Base-by-base conservation (phyloP, 2,329 filamentous ascomycete species). In the Penicillium sp. region DNA sequence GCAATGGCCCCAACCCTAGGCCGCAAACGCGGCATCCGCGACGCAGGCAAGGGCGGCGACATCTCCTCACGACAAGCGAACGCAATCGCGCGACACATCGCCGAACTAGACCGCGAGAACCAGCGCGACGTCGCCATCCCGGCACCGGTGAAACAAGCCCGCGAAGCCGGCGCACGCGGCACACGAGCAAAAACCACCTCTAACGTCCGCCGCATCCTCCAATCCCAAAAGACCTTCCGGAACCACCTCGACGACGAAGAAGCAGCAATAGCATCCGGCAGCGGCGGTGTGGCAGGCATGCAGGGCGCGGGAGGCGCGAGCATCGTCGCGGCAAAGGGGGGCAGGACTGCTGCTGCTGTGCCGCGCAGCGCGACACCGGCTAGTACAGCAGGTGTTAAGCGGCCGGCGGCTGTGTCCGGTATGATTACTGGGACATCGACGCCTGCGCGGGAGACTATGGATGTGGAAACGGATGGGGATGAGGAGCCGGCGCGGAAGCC, bases 51-150 rank as follows among this genome's bases (percentile, higher is more conserved):
- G 29, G 75, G 77, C 60, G 83, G 85, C 63, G 90, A 95, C 66
- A 82, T 91, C 47, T 88, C 86, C 33, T 89, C 90, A n/a, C 84
- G 91, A 54, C 90, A 95, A 73, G 89, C 93, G 69, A 87, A 88
- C 43, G 93, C 91, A 64, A 84, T 93, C 51, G 82, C 90, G 56
- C 89, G 91, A 65, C 90, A 94, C 68, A 84, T 97, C 47, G 88
- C 90, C 60, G 88, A 90, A 41, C 82, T 99, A 37, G 90, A 95
- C 70, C 85, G 86, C 52, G 94, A 97, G 71, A 90, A 89, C 63
- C 83, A 88, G 68, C 81, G 83, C 58, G 90, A 93, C 64, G 85
- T 85, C 2, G 79, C 83, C n/a, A 91, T 95, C 51, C 80, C 88
- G 0, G 80, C 93, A 4, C 86, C 87, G 0, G 75, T 81, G 4